Evolutionary conservation across 768 basidiomycete genomes (phyloP).

Genomic region (Xerocomellus amylosporus): DNA sequence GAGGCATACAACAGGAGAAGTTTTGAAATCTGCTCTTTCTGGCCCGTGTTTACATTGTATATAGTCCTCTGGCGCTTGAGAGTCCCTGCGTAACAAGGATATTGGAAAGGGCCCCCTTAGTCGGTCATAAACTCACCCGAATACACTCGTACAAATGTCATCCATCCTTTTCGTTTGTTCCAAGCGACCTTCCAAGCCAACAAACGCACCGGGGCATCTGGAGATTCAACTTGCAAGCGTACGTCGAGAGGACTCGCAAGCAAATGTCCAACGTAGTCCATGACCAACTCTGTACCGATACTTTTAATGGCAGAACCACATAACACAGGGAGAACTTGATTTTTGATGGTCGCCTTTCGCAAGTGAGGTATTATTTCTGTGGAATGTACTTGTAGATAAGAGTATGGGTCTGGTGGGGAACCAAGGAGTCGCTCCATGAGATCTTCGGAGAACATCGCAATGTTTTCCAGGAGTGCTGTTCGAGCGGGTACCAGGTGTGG

Average conservation of each 20-base stretch:
- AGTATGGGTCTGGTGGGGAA: slow-evolving; percentile 52
- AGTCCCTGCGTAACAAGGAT: slow-evolving; percentile 43
- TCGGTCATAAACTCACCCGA: slow-evolving; percentile 53
- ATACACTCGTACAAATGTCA: slow-evolving; percentile 89
- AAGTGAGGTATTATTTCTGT: slow-evolving; percentile 58
- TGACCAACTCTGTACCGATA: slow-evolving; percentile 74
- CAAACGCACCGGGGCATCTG: slow-evolving; percentile 53
- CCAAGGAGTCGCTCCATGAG: slow-evolving; percentile 71
- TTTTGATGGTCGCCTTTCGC: slow-evolving; percentile 61
- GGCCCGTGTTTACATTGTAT: slow-evolving; percentile 63
- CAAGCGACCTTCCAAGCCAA: slow-evolving; percentile 89
- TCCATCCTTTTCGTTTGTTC: slow-evolving; percentile 84
- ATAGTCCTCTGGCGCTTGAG: slow-evolving; percentile 60
- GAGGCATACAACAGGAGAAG: slow-evolving; percentile 78
- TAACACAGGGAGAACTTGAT: slow-evolving; percentile 71
- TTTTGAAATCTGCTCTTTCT: slow-evolving; percentile 72
- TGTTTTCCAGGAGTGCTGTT: slow-evolving; percentile 66
- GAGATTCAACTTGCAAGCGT: slow-evolving; percentile 40
- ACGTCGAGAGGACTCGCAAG: slow-evolving; percentile 77
- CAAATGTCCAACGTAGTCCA: slow-evolving; percentile 81
- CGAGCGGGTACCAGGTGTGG: slow-evolving; percentile 67
- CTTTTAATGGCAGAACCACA: slow-evolving; percentile 82
- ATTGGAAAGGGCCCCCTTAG: not conserved
- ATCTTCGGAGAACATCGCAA: slow-evolving; percentile 77
- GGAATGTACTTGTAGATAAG: slow-evolving; percentile 61